Conservation (phyloP, 2,329 filamentous ascomycete species). For the Aciculosporium take region DNA sequence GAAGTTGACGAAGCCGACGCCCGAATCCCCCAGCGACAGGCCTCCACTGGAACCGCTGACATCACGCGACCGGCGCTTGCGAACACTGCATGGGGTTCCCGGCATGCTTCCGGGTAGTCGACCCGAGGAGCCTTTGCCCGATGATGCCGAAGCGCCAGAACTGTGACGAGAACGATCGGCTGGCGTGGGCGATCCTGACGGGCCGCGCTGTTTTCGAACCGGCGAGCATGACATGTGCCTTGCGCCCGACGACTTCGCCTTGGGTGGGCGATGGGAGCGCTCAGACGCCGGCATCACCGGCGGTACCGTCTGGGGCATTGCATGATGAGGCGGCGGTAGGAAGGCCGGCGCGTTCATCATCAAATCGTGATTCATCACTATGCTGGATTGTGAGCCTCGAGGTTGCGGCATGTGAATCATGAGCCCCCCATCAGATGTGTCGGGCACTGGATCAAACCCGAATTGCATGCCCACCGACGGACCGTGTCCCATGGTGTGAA, state of each 20-base stretch:
- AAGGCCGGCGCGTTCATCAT: slow-evolving; percentile 21
- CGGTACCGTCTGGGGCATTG: slow-evolving; percentile 7
- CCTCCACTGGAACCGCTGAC: slow-evolving; percentile 15
- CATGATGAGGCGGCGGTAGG: slow-evolving; percentile 16
- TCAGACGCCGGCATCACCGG: slow-evolving; percentile 16
- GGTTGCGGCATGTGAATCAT: slow-evolving; percentile 42
- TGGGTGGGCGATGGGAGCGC: slow-evolving; percentile 31
- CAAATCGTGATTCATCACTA: slow-evolving; percentile 24
- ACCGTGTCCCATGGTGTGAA: slow-evolving; percentile 26
- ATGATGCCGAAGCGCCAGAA: slow-evolving; percentile 23
- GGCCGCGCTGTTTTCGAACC: slow-evolving; percentile 28
- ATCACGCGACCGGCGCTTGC: slow-evolving; percentile 25
- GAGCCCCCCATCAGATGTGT: slow-evolving; percentile 24
- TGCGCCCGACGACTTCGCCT: slow-evolving; percentile 40
- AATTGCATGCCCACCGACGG: slow-evolving; percentile 27
- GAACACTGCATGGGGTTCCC: slow-evolving; percentile 25
- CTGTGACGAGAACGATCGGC: slow-evolving; percentile 23
- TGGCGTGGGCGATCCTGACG: slow-evolving; percentile 27
- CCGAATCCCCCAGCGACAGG: slow-evolving; percentile 14
- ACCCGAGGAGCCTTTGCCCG: slow-evolving; percentile 22
- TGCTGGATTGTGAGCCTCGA: slow-evolving; percentile 19
- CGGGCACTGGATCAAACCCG: slow-evolving; percentile 21
- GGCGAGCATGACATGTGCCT: slow-evolving; percentile 29
- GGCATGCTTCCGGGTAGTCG: slow-evolving; percentile 20
- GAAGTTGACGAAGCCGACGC: slow-evolving; percentile 71